Conservation (phyloP, 148 eudicot genomes). For the Rhododendron kiyosumense region DNA sequence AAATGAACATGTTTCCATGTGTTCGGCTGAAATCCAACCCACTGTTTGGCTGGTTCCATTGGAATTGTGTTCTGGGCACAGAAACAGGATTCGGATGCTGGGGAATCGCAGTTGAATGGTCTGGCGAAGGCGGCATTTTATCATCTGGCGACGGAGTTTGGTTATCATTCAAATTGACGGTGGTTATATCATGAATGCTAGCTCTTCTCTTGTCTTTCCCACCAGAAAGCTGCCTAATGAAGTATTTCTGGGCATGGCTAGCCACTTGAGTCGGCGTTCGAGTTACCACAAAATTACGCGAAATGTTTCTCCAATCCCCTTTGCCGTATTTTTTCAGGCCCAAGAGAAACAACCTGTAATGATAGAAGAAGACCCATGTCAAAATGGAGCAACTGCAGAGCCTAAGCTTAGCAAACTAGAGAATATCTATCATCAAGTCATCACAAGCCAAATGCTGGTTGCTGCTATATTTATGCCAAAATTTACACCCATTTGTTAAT, state of each 20-base stretch:
- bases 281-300: slow-evolving; percentile 75
- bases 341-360: slow-evolving; percentile 69
- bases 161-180: slow-evolving; percentile 54
- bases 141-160: slow-evolving; percentile 50
- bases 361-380: slow-evolving; percentile 3
- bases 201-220: slow-evolving; percentile 92
- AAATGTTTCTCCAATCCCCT: slow-evolving; percentile 98
- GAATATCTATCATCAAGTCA: not conserved
- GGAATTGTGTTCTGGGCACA: slow-evolving; percentile 34
- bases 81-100: slow-evolving; percentile 23
- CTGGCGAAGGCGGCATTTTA: slow-evolving; percentile 39
- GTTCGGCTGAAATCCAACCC: slow-evolving; percentile 36
- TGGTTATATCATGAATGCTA: slow-evolving; percentile 87
- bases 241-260: slow-evolving; percentile 95
- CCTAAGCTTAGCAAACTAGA: not conserved
- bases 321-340: slow-evolving; percentile 89
- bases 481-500: not conserved
- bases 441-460: not conserved
- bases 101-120: slow-evolving; percentile 31
- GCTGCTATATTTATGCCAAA: not conserved
- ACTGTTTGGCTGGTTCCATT: slow-evolving; percentile 44
- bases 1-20: slow-evolving; percentile 38
- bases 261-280: slow-evolving; percentile 95
- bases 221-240: slow-evolving; percentile 82
- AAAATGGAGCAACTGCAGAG: slow-evolving; percentile 6